Conservation (phyloP, 1,284 basidiomycete genomes). For the Malassezia furfur region DNA sequence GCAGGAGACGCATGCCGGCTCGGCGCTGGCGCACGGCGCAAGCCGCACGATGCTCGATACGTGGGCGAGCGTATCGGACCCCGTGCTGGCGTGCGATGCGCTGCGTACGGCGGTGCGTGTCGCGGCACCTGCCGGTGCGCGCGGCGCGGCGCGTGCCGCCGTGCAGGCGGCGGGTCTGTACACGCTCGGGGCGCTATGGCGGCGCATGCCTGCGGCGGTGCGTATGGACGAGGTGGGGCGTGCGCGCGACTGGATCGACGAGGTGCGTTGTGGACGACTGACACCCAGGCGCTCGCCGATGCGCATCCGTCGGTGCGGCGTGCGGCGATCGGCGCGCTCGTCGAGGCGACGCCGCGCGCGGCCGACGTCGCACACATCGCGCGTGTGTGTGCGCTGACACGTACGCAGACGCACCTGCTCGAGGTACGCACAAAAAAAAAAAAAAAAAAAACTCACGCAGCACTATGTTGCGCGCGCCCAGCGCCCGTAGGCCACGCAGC, state of each 20-base stretch:
- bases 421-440: background rate
- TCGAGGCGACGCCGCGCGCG: background rate
- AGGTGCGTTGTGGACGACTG: background rate
- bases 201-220: background rate
- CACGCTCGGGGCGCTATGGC: conserved; percentile 2
- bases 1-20: background rate
- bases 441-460: too few relatives aligned
- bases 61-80: conserved; percentile 1
- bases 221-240: background rate
- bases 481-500: background rate
- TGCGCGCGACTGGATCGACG: background rate
- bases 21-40: conserved; percentile 11
- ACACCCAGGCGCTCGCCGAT: conserved; percentile 1
- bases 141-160: background rate
- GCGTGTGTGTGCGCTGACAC: background rate
- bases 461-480: background rate
- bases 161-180: background rate
- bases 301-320: conserved; percentile 11
- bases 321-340: conserved; percentile 3
- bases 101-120: background rate
- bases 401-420: conserved; percentile 2
- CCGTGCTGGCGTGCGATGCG: background rate
- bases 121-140: background rate
- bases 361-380: background rate
- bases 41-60: conserved; percentile 5